Conservation (phyloP, 2,329 filamentous ascomycete genomes). For the Hansfordia pulvinata region DNA sequence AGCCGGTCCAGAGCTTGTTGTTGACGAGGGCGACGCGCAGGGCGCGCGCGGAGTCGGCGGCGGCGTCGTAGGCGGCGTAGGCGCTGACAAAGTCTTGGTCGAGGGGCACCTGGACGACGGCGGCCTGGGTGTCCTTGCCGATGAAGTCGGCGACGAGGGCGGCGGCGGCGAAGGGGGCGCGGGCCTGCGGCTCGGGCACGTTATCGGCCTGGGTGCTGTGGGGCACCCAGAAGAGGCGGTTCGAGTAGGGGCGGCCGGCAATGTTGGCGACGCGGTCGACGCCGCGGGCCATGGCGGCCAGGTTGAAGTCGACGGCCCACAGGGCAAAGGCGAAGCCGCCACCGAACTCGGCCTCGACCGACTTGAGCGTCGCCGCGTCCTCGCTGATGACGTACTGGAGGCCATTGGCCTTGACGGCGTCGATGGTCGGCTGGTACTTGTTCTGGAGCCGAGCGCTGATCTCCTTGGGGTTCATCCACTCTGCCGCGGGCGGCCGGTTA, state of each 20-base stretch:
- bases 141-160: slow-evolving; percentile 10
- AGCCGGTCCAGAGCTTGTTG: slow-evolving; percentile 2
- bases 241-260: slow-evolving; percentile 6
- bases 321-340: slow-evolving; percentile 18
- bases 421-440: neutral
- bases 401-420: slow-evolving; percentile 1
- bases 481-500: too few species aligned
- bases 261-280: slow-evolving; percentile 7
- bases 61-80: slow-evolving; percentile 3
- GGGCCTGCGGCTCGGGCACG: slow-evolving; percentile 7
- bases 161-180: slow-evolving; percentile 6
- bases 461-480: slow-evolving; percentile 2
- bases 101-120: slow-evolving; percentile 1
- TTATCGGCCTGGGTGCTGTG: neutral
- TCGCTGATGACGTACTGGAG: slow-evolving; percentile 3
- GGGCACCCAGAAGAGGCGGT: slow-evolving; percentile 7
- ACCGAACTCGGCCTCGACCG: slow-evolving; percentile 9
- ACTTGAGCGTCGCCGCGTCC: slow-evolving; percentile 1
- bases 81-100: slow-evolving; percentile 2
- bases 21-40: slow-evolving; percentile 4
- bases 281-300: slow-evolving; percentile 7
- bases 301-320: slow-evolving; percentile 21
- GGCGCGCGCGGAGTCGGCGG: neutral
- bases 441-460: slow-evolving; percentile 1
- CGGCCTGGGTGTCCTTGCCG: slow-evolving; percentile 3